Base-by-base conservation (phyloP, 2,329 filamentous ascomycete genomes). In the Pseudonectria foliicola region DNA sequence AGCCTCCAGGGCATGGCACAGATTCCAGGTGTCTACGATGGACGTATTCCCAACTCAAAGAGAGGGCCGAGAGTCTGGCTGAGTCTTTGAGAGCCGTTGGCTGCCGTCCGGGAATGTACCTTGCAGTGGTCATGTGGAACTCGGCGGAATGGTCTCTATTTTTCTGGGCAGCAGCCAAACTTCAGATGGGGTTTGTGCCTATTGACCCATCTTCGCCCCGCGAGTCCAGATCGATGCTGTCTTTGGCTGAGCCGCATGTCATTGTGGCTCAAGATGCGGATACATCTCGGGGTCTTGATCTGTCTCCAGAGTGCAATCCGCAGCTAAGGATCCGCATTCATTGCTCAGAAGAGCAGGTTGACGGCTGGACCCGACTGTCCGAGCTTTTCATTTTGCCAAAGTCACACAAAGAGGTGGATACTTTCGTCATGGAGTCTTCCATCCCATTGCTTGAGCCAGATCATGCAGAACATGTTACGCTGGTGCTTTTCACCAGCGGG, bases 401-500 rank as follows among this genome's bases (percentile, higher is more conserved):
- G 10, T 26, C 38, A 6, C 25, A 15, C 3, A 13, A 30, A 7
- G 12, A 2, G 11, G 34, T 23, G 4, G 25, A 6, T 3, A 3
- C 18, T 7, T 8, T 16, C 10, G 27, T 5, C 25, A 7, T 23
- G n/a, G 18, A 8, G 8, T 21, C 18, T 21, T 21, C 8, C 18
- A 6, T 8, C 18, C 8, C 18, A 5, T 5, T 8, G 8, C 5
- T 8, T 21, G 25, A 33, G 8, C 29, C 24, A 24, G 13, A 10
- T 11, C 25, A 37, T 8, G 15, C 31, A 11, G 34, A 46, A 23
- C 50, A 56, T 31, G 55, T 48, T 6, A 59, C 59, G 5, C 52
- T 68, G 27, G 60, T 71, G 31, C 53, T 70, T 23, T 70, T 71
- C 48, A 71, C 67, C 13, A 70, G 66, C 42, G 68, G 68, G 13